These are phyloP conservation scores for Dillenia suffruticosa DNA, from an alignment of 164 flowering plant species.

Conservation along the genomic window DNA sequence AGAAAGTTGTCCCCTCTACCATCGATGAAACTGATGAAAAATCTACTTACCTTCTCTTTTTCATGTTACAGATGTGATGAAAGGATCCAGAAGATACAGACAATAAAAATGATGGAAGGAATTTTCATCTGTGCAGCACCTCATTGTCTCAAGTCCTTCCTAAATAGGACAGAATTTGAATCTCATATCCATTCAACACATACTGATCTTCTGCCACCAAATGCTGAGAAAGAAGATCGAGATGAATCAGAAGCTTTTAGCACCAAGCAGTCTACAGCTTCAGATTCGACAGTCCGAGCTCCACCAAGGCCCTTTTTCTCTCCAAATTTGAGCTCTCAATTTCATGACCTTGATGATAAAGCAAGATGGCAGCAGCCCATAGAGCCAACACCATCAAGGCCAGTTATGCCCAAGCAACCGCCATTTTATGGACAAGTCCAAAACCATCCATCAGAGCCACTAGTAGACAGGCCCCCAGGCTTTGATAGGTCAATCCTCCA, in stretches of 20 bases:
- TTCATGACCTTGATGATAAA: conserved; percentile 55
- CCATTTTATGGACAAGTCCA: conserved; percentile 36
- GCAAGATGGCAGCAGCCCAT: conserved; percentile 44
- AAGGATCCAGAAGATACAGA: conserved; percentile 94
- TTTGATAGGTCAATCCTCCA: conserved; percentile 38
- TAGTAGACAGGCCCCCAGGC: conserved; percentile 34
- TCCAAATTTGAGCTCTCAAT: conserved; percentile 50
- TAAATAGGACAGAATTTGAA: conserved; percentile 73
- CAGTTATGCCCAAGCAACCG: conserved; percentile 41
- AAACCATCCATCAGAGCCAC: conserved; percentile 35
- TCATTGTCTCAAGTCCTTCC: conserved; percentile 91
- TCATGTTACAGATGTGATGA: conserved; percentile 72
- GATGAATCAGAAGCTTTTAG: conserved; percentile 58
- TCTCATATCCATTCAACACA: conserved; percentile 74
- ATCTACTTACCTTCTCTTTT: not conserved
- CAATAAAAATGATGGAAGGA: conserved; percentile 93
- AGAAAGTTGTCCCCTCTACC: too few relatives aligned
- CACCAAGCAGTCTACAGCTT: conserved; percentile 43
- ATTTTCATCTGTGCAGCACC: conserved; percentile 96
- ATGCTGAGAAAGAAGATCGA: conserved; percentile 56
- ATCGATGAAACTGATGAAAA: too few relatives aligned
- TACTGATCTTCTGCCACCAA: conserved; percentile 68
- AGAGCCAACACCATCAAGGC: conserved; percentile 48
- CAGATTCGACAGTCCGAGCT: conserved; percentile 63
- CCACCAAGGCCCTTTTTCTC: conserved; percentile 50